A percentile compares a stretch with the other conserved stretches of the same genome.
Evolutionary conservation across 768 basidiomycete species (phyloP).

Genomic region (Xerocomellus chrysenteron): DNA sequence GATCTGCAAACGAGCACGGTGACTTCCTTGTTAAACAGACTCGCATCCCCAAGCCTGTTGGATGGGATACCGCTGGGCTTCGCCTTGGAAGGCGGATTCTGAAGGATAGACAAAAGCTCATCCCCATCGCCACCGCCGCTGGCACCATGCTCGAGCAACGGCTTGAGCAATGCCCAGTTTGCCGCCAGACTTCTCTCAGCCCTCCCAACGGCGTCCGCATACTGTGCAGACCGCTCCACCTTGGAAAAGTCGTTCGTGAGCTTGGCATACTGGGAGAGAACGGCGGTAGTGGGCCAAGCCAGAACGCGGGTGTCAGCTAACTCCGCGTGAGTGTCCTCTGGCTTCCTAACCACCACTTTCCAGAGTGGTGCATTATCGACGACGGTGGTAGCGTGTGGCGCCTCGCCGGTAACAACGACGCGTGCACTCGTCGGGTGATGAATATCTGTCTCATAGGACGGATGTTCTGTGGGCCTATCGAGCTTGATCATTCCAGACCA

Average conservation of each 20-base stretch:
- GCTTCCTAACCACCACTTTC: conserved; percentile 3
- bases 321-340: background rate
- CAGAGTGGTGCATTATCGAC: conserved; percentile 2
- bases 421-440: conserved; percentile 1
- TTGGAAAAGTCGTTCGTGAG: conserved; percentile 4
- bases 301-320: background rate
- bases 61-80: background rate
- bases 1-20: conserved; percentile 9
- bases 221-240: conserved; percentile 1
- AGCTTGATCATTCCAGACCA: conserved; percentile 14
- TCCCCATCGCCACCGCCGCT: background rate
- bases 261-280: background rate
- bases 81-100: background rate
- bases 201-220: background rate
- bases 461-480: conserved; percentile 7
- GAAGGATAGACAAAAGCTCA: background rate
- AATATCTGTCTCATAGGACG: conserved; percentile 7
- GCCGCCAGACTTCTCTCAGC: conserved; percentile 4
- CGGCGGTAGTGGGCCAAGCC: background rate
- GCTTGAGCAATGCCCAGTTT: background rate
- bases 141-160: background rate
- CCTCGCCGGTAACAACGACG: background rate
- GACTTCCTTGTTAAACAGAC: conserved; percentile 5
- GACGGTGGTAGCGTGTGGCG: background rate
- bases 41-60: conserved; percentile 7